phyloP scores from a whole-genome alignment of 2,329 filamentous ascomycete species.

The Beauveria rudraprayagi region DNA sequence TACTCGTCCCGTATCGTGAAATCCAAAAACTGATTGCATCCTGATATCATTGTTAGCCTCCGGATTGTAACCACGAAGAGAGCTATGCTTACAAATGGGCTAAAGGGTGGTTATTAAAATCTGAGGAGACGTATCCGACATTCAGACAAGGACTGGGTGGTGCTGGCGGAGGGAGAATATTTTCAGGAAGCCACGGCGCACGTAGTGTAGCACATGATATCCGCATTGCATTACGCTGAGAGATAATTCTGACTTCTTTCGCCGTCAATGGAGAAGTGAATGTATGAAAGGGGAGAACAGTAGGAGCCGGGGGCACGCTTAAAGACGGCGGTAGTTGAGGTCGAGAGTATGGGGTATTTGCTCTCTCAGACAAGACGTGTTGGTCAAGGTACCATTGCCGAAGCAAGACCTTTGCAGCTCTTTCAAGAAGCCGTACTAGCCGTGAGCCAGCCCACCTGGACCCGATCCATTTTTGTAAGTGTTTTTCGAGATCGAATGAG shows the following conservation, averaged over 20 bases:
- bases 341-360: conserved; percentile 53
- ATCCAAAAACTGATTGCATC: conserved; percentile 97
- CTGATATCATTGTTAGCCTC: conserved; percentile 24
- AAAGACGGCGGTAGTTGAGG: conserved; percentile 66
- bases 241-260: conserved; percentile 86
- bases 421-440: conserved; percentile 74
- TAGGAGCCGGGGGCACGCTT: conserved; percentile 78
- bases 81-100: conserved; percentile 62
- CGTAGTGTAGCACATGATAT: conserved; percentile 87
- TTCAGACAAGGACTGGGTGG: conserved; percentile 80
- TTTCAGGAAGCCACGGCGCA: conserved; percentile 74
- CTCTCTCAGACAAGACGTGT: conserved; percentile 54
- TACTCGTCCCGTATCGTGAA: conserved; percentile 67
- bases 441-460: conserved; percentile 83
- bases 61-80: background rate
- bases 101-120: conserved; percentile 97
- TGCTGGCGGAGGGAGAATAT: conserved; percentile 75
- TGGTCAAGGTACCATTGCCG: conserved; percentile 86
- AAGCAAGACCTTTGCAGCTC: conserved; percentile 66
- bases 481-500: conserved; percentile 29
- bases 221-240: conserved; percentile 84
- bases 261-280: conserved; percentile 92
- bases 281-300: conserved; percentile 92
- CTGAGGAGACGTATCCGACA: conserved; percentile 92
- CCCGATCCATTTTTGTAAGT: conserved; percentile 56